Percentiles rank a stretch among this genome's conserved stretches.
Evolutionary conservation across 2,329 filamentous ascomycete genomes (phyloP).

Genomic region (Sodiomyces alkalinus): DNA sequence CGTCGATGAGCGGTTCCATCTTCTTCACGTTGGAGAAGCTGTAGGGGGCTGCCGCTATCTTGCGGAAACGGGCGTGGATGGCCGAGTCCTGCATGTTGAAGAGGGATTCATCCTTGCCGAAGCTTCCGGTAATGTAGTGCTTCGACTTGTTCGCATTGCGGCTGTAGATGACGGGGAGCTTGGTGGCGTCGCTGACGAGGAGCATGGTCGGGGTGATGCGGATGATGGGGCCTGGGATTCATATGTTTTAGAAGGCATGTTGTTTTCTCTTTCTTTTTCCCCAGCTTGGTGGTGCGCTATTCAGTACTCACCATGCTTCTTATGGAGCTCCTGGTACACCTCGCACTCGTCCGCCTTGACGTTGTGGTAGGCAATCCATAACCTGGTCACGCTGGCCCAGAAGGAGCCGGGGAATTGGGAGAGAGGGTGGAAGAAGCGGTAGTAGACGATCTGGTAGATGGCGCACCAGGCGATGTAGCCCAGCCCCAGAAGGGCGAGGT

Average conservation of each 20-base stretch:
- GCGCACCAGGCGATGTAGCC: constrained; percentile 12
- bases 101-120: constrained; percentile 36
- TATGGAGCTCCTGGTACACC: constrained; percentile 23
- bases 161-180: constrained; percentile 40
- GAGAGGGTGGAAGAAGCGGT: constrained; percentile 36
- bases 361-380: constrained; percentile 39
- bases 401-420: constrained; percentile 37
- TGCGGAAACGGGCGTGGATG: constrained; percentile 34
- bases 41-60: constrained; percentile 38
- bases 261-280: too few species aligned
- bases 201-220: constrained; percentile 37
- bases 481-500: constrained; percentile 18
- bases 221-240: constrained; percentile 30
- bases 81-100: constrained; percentile 42
- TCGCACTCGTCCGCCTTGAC: constrained; percentile 28
- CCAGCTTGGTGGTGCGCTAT: too few species aligned
- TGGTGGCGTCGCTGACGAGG: constrained; percentile 34
- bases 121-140: constrained; percentile 42
- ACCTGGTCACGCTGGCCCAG: constrained; percentile 34
- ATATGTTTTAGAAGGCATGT: not conserved
- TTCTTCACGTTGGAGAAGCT: constrained; percentile 40
- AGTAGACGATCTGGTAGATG: constrained; percentile 31
- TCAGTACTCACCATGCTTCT: constrained; percentile 37
- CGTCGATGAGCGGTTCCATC: constrained; percentile 41
- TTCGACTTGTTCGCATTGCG: constrained; percentile 40